Conservation (phyloP, 1,284 basidiomycete genomes). For the Ustilago sp. region DNA sequence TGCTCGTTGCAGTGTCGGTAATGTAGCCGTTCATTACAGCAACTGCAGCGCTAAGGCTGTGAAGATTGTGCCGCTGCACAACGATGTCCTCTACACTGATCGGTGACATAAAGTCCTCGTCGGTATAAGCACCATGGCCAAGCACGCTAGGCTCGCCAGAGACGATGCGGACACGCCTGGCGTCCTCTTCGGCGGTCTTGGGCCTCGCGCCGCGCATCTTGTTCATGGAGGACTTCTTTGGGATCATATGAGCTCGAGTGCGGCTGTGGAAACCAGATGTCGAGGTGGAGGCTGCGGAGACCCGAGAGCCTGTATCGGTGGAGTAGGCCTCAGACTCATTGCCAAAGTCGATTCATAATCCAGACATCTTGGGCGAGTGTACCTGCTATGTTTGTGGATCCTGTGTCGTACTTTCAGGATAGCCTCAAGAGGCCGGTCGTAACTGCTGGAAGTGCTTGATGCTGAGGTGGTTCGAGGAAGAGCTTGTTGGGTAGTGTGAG, state of each 20-base stretch:
- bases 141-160: conserved; percentile 54
- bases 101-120: conserved; percentile 47
- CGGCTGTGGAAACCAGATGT: conserved; percentile 40
- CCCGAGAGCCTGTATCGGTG: conserved; percentile 22
- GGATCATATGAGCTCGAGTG: conserved; percentile 41
- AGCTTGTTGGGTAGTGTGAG: neutral
- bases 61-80: conserved; percentile 37
- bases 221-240: conserved; percentile 46
- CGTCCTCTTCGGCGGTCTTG: conserved; percentile 40
- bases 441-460: neutral
- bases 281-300: conserved; percentile 18
- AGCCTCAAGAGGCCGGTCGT: conserved; percentile 1
- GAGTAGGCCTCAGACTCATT: conserved; percentile 41
- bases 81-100: conserved; percentile 23
- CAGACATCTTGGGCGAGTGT: conserved; percentile 47
- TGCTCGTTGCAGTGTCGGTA: conserved; percentile 37
- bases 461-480: neutral
- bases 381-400: neutral
- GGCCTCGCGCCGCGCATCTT: conserved; percentile 37
- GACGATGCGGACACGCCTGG: conserved; percentile 56
- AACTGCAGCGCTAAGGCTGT: conserved; percentile 48
- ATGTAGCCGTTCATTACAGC: conserved; percentile 40
- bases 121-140: conserved; percentile 49
- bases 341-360: conserved; percentile 65
- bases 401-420: conserved; percentile 9